Percentiles rank a stretch among this genome's conserved stretches.
Conservation (phyloP, 805 yeast species). For the Candida argentea region DNA sequence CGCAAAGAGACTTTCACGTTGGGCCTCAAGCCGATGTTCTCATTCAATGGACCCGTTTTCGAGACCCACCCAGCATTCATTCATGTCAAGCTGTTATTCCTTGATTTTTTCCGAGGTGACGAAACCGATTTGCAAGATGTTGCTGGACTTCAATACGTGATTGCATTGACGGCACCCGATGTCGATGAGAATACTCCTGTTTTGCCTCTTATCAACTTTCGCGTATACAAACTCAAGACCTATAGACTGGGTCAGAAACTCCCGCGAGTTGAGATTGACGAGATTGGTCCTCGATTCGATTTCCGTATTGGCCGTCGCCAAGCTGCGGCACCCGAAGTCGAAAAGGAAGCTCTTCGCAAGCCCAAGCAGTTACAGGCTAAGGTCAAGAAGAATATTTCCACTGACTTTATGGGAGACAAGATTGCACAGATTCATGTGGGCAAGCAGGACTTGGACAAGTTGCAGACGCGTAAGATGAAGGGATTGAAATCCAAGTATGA, state of each 20-base stretch:
- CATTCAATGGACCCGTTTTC: conserved; percentile 86
- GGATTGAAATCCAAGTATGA: conserved; percentile 86
- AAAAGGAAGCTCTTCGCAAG: conserved; percentile 74
- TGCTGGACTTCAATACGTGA: conserved; percentile 88
- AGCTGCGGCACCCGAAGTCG: conserved; percentile 75
- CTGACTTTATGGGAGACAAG: conserved; percentile 91
- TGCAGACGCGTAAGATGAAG: conserved; percentile 98
- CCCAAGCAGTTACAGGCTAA: conserved; percentile 77
- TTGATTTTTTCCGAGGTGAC: conserved; percentile 87
- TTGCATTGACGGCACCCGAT: conserved; percentile 66
- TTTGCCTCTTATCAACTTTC: conserved; percentile 75
- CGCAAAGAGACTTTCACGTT: conserved; percentile 68
- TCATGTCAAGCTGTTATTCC: conserved; percentile 78
- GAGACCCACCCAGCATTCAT: conserved; percentile 80
- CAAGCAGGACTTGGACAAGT: conserved; percentile 77
- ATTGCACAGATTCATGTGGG: conserved; percentile 95
- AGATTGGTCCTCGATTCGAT: conserved; percentile 92
- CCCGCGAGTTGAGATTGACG: conserved; percentile 91
- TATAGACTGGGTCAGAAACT: conserved; percentile 75
- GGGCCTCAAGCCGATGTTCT: conserved; percentile 90
- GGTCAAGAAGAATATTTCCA: conserved; percentile 79
- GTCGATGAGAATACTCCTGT: conserved; percentile 62
- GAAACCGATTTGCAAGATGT: conserved; percentile 78
- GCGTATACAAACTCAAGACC: conserved; percentile 83
- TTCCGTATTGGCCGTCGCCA: conserved; percentile 84